phyloP scores from a whole-genome alignment of 352 stramenopile genomes.

The Blastocystis hominis region DNA sequence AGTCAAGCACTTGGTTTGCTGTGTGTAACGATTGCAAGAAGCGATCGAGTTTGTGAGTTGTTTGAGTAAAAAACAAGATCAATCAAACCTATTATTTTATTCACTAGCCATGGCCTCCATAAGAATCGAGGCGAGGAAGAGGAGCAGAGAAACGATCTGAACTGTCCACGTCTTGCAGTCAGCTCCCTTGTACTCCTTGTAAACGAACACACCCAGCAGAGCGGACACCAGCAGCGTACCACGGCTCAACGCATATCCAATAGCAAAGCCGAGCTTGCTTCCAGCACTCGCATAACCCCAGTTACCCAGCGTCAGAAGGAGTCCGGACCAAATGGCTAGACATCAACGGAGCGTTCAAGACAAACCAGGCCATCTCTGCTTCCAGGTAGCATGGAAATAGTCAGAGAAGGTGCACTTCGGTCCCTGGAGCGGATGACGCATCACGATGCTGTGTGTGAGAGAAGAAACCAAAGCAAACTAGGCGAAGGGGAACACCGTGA shows the following conservation, averaged over 20 bases:
- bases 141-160: constrained; percentile 6
- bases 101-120: constrained; percentile 19
- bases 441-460: constrained; percentile 25
- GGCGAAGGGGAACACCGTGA: constrained; percentile 28
- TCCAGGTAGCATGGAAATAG: constrained; percentile 8
- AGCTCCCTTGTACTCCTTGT: constrained; percentile 33
- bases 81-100: neutral
- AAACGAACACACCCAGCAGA: constrained; percentile 23
- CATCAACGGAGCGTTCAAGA: neutral
- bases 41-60: constrained; percentile 2
- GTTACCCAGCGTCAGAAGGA: constrained; percentile 25
- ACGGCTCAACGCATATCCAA: constrained; percentile 55
- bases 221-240: constrained; percentile 37
- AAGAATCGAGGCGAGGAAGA: constrained; percentile 37
- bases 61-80: neutral
- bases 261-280: constrained; percentile 9
- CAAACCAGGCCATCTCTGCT: neutral
- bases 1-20: neutral
- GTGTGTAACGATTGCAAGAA: constrained; percentile 8
- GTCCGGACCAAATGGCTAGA: constrained; percentile 50
- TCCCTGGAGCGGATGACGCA: constrained; percentile 46
- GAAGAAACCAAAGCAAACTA: neutral
- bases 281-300: constrained; percentile 26
- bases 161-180: constrained; percentile 24
- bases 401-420: constrained; percentile 11